phyloP scores from a whole-genome alignment of 1,139 yeast species.

The Geotrichum reessii region DNA sequence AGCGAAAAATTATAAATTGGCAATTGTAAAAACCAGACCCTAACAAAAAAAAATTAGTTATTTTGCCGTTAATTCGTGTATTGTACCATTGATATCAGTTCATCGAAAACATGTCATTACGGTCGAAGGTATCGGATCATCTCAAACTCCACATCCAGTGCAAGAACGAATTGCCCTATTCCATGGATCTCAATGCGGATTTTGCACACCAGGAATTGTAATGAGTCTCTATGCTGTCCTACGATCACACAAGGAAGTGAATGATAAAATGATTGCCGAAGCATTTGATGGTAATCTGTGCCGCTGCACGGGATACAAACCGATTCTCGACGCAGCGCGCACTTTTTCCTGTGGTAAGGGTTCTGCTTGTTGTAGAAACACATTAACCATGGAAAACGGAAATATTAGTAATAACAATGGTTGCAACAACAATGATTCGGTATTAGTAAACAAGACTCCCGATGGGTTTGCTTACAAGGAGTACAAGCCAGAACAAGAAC shows the following conservation, averaged over 20 bases:
- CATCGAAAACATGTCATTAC: constrained; percentile 45
- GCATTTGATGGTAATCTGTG: constrained; percentile 45
- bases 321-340: constrained; percentile 43
- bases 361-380: constrained; percentile 28
- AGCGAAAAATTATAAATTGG: not conserved
- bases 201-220: constrained; percentile 47
- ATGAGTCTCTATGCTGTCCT: constrained; percentile 43
- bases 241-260: constrained; percentile 31
- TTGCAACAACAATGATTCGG: constrained; percentile 3
- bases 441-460: constrained; percentile 28
- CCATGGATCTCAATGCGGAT: constrained; percentile 48
- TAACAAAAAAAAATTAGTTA: constrained; percentile 24
- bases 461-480: constrained; percentile 39
- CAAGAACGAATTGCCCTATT: constrained; percentile 44
- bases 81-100: constrained; percentile 41
- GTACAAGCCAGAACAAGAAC: constrained; percentile 37
- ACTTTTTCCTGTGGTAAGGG: constrained; percentile 35
- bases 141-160: constrained; percentile 41
- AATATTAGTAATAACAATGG: constrained; percentile 1
- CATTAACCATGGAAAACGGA: constrained; percentile 16
- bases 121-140: constrained; percentile 42
- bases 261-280: constrained; percentile 39
- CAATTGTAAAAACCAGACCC: no score
- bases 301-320: constrained; percentile 46
- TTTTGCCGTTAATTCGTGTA: constrained; percentile 42